Evolutionary conservation across 1,284 basidiomycete species (phyloP).

Genomic region (Ceratorhiza oryzae-sativae): DNA sequence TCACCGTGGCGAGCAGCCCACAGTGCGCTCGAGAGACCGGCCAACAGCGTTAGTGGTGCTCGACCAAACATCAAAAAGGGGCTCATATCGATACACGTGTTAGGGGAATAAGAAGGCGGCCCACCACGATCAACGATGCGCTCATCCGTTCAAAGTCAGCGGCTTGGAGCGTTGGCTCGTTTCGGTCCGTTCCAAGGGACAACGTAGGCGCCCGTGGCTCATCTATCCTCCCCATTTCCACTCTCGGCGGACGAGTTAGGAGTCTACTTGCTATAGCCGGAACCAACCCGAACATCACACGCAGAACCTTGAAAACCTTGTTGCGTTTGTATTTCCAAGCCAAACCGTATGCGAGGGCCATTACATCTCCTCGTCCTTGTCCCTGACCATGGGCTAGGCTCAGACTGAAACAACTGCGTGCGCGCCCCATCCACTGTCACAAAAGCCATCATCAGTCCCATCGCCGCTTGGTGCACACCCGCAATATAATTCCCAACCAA

Average conservation of each 20-base stretch:
- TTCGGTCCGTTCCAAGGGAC: neutral
- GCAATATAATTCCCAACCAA: neutral
- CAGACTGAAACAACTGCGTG: neutral
- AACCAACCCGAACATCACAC: slow-evolving; percentile 3
- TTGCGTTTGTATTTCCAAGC: slow-evolving; percentile 10
- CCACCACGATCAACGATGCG: neutral
- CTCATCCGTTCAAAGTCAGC: neutral
- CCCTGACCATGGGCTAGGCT: slow-evolving; percentile 2
- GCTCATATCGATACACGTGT: slow-evolving; percentile 37
- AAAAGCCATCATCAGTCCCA: neutral
- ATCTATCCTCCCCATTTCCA: neutral
- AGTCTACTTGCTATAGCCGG: neutral
- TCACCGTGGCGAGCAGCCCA: too few species aligned
- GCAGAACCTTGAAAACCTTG: neutral
- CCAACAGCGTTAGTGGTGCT: neutral
- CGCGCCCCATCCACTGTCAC: neutral
- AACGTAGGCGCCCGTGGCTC: neutral
- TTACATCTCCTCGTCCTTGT: neutral
- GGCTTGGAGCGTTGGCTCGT: neutral
- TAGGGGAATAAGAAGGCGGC: neutral
- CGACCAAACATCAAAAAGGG: neutral
- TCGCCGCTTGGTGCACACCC: neutral
- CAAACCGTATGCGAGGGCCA: neutral
- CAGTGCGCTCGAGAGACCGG: neutral
- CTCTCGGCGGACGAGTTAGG: too few species aligned